A percentile compares a stretch with the other conserved stretches of the same genome.
phyloP scores from a whole-genome alignment of 768 basidiomycete species.

The Termitomyces sp. region DNA sequence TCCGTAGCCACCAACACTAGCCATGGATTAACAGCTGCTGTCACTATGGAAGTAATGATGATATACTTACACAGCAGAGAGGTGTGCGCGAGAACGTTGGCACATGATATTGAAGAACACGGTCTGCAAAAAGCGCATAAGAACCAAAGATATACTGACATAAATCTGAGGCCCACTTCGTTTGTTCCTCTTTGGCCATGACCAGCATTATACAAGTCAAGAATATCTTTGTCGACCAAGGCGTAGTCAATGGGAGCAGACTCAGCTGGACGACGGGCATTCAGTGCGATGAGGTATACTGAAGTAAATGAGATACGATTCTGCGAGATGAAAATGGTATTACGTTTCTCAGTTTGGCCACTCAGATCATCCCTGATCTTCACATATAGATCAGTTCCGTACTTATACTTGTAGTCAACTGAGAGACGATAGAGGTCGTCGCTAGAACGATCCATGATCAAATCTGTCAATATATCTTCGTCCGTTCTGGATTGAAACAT shows the following conservation, averaged over 20 bases:
- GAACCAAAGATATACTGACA: not conserved
- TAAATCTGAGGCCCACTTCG: conserved; percentile 23
- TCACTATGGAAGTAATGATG: not conserved
- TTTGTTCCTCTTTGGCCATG: conserved; percentile 37
- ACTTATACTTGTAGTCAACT: conserved; percentile 26
- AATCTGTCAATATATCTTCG: conserved; percentile 33
- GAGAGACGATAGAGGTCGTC: conserved; percentile 31
- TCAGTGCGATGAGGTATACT: conserved; percentile 48
- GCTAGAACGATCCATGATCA: conserved; percentile 34
- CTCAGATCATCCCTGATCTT: conserved; percentile 30
- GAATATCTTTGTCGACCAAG: conserved; percentile 39
- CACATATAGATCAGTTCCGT: conserved; percentile 26
- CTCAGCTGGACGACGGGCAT: conserved; percentile 37
- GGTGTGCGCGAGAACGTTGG: conserved; percentile 43
- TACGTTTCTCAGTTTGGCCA: conserved; percentile 25
- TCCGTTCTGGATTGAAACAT: conserved; percentile 22
- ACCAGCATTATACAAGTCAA: conserved; percentile 36
- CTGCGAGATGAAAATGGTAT: not conserved
- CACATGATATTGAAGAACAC: conserved; percentile 45
- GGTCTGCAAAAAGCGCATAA: conserved; percentile 13
- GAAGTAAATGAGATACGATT: not conserved
- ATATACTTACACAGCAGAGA: conserved; percentile 31
- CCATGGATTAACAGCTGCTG: not conserved
- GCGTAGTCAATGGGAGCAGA: conserved; percentile 31
- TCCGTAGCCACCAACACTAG: conserved; percentile 26